Evolutionary conservation across 1,139 yeast genomes (phyloP), one percentile per base, ranked within the genome.

Genomic region (Taphrina pruni): DNA sequence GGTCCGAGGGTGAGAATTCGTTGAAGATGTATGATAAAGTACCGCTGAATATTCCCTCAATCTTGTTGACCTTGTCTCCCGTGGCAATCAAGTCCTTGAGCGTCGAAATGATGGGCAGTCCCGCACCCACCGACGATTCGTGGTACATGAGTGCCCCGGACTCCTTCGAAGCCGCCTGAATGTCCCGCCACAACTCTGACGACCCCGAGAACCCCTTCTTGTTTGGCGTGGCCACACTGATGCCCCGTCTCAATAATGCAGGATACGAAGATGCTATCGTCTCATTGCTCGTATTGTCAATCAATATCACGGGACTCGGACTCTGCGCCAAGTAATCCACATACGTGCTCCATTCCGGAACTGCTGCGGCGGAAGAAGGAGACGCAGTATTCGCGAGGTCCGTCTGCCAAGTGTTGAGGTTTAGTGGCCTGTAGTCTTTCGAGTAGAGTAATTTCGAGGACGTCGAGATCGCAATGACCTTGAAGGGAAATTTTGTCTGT

Each of bases 61-160:
- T 89, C 78, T 87, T 89, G 75, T 87, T 88, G 72, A 95, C 86
- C 80, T 90, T 87, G 79, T 94, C 99, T 73, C 99, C 99, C 69
- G 99, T 94, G 72, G 85, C 84, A 62, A 94, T 84, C 79, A 94
- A 84, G 78, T 94, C 99, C 76, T 87, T 88, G 76, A 94, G 83
- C 69, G 97, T 90, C 64, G 92, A 88, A 75, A 94, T 87, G 73
- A 94, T 87, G 72, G 99, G 99, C 77, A 95, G 84, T 69, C 98
- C 99, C 54, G 99, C 99, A 76, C 98, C 99, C 70, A 94, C 99
- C n/a, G 98, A 90, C 66, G 98, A 96, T 83, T 95, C 99, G 77
- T 94, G 99, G 82, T 91, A 93, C 58, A 92, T 96, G 73, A 93
- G 83, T 50, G 96, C 96, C 65, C 88, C 89, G 45, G 81, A 80